Evolutionary conservation across 768 basidiomycete species (phyloP).

Genomic region (Plicaturopsis crispa): DNA sequence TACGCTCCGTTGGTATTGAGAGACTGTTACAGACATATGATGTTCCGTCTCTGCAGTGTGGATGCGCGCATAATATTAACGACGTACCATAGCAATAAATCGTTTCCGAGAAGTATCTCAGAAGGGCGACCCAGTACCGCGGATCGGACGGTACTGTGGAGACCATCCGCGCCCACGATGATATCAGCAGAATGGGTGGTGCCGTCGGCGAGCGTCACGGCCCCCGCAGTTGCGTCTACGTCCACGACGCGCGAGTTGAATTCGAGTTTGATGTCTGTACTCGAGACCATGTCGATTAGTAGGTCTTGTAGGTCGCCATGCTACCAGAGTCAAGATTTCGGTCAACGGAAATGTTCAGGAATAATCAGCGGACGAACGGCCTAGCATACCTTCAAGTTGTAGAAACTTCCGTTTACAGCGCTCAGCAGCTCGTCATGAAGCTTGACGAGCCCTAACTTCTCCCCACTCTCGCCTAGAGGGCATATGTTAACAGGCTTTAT

Average conservation of each 20-base stretch:
- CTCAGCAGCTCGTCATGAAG: no score
- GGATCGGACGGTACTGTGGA: conserved; percentile 29
- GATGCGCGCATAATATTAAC: not conserved
- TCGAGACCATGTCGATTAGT: not conserved
- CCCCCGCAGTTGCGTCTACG: not conserved
- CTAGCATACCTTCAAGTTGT: no score
- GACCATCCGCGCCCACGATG: conserved; percentile 12
- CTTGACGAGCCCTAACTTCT: no score
- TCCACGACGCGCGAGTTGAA: not conserved
- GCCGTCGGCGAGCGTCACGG: no score
- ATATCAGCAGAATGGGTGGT: not conserved
- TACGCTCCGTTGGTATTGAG: conserved; percentile 5
- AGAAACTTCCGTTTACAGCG: no score
- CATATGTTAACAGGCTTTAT: no score
- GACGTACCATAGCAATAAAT: conserved; percentile 5
- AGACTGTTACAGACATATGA: conserved; percentile 2
- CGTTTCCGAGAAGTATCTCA: not conserved
- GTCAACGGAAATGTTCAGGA: no score
- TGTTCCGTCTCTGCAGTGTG: no score
- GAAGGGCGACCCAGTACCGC: conserved; percentile 3
- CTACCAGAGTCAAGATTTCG: no score
- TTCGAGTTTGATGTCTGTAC: not conserved
- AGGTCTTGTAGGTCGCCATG: no score
- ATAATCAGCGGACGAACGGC: no score
- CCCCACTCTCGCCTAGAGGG: no score